phyloP scores from a whole-genome alignment of 805 yeast genomes.

The Candida andamanensis region DNA sequence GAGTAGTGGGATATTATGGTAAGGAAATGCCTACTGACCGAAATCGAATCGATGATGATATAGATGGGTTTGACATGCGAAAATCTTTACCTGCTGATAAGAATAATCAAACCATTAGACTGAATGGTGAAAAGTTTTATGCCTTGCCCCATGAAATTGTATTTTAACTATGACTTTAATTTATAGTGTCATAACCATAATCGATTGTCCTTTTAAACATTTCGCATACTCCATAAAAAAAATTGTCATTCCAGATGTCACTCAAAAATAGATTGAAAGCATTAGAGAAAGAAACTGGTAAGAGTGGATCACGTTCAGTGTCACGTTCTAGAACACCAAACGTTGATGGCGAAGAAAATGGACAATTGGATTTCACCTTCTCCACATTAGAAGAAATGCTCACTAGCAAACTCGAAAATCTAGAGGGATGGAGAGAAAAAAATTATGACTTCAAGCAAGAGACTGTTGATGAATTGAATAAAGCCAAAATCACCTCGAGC shows the following conservation, averaged over 20 bases:
- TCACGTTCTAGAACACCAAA: conserved; percentile 33
- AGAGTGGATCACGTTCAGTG: conserved; percentile 25
- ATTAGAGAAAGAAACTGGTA: too few relatives aligned
- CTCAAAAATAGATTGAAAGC: too few relatives aligned
- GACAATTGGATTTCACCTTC: conserved; percentile 29
- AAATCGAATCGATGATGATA: conserved; percentile 52
- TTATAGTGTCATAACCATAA: too few relatives aligned
- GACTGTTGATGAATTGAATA: conserved; percentile 26
- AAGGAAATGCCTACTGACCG: conserved; percentile 42
- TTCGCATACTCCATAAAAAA: too few relatives aligned
- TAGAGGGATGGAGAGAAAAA: conserved; percentile 16
- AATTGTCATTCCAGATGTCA: too few relatives aligned
- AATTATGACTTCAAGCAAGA: conserved; percentile 22
- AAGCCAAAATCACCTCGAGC: conserved; percentile 30
- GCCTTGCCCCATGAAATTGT: conserved; percentile 64
- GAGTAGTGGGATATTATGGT: conserved; percentile 89
- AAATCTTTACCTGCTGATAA: conserved; percentile 56
- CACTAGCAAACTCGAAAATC: conserved; percentile 24
- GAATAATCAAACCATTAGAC: conserved; percentile 48
- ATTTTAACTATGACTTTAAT: too few relatives aligned
- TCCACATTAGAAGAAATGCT: conserved; percentile 31
- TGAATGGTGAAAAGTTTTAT: conserved; percentile 54
- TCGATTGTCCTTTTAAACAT: too few relatives aligned
- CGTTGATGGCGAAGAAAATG: conserved; percentile 34
- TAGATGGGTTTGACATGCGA: conserved; percentile 89